Evolutionary conservation across 1,284 basidiomycete genomes (phyloP), one percentile per base, ranked within the genome.

Genomic region (Gymnopus androsaceus): DNA sequence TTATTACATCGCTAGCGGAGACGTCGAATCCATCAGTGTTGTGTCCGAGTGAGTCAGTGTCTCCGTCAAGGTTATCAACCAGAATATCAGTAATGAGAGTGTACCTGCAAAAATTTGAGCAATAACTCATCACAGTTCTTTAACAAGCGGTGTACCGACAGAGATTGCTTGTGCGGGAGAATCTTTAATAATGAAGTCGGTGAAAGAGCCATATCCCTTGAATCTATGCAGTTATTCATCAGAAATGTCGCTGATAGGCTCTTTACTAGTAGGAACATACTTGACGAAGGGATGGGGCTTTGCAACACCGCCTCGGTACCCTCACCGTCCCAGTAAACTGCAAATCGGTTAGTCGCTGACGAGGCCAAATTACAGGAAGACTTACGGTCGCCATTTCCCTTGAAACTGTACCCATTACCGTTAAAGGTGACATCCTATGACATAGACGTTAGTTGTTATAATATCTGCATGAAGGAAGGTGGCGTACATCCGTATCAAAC

Each of bases 261-360:
- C 11, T 37, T n/a, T n/a, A n/a, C 21, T 2, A 37, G 23, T 38
- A 12, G 19, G 15, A 15, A 57, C 64, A 2, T 56, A 81, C 79
- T 67, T 70, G 74, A 82, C 78, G 79, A 82, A 79, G 5, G 79
- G 79, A 17, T 60, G 64, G 6, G 80, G 80, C 55, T 83, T 82
- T 4, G 54, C 59, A 0, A 63, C 53, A 8, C 74, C 73, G 34
- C 72, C 69, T 59, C 69, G 27, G 66, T 60, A 23, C 48, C 48
- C 36, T 50, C 48, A n/a, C 48, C 48, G 30, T 50, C 48, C 48
- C 48, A 50, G 36, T 50, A 50, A 17, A 50, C 48, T 50, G 25
- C 19, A 14, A 21, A 14, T 23, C 7, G 27, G 12, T 11, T 19
- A 8, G 3, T 1, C 3, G 6, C 14, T 15, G 2, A n/a, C 19